Evolutionary conservation across 2,329 filamentous ascomycete genomes (phyloP), one percentile per base, ranked within the genome.

Genomic region (Penicillium sp.): DNA sequence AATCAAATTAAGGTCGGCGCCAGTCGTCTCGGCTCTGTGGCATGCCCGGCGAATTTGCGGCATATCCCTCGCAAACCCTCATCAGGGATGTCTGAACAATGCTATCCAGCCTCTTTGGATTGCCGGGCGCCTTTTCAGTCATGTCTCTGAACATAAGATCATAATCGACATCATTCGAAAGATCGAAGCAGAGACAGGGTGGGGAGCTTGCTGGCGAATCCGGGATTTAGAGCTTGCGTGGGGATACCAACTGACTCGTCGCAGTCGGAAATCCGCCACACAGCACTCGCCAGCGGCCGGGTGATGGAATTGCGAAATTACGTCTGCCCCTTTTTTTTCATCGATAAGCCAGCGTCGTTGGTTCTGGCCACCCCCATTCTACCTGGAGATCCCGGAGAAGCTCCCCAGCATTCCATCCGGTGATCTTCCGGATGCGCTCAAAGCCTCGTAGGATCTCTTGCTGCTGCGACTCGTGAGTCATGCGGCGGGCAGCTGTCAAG

Each of bases 51-150:
- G 80, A 14, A 80, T 86, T 35, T 85, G 83, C 59, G 84, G 83
- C 2, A 86, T 86, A 25, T 85, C 84, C 0, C 66, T 83, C 13
- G 80, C 83, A 2, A 87, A 87, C 59, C 80, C 80, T 4, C 83
- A 87, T 59, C 78, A 82, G 11, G 84, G 84, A 2, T 84, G 82
- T 62, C 67, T 85, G 37, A 86, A 84, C 62, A 86, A 87, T 66
- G 82, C 83, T 3, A 83, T 86, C 4, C 84, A 86, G 62, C 84
- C 84, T 0, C 73, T 86, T 0, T 86, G 82, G 80, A 77, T 87
- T 13, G 84, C 85, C 0, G 85, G 83, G 0, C 77, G 80, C 38
- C 71, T 85, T 0, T 76, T 87, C 45, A 85, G 81, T 57, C 84
- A 87, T 71, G 75, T 73, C 1, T 76, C 77, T 0, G 78, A 81